Percentiles rank a stretch among this genome's conserved stretches.
Conservation (phyloP, 768 basidiomycete genomes). For the Mycena kentingensis region DNA sequence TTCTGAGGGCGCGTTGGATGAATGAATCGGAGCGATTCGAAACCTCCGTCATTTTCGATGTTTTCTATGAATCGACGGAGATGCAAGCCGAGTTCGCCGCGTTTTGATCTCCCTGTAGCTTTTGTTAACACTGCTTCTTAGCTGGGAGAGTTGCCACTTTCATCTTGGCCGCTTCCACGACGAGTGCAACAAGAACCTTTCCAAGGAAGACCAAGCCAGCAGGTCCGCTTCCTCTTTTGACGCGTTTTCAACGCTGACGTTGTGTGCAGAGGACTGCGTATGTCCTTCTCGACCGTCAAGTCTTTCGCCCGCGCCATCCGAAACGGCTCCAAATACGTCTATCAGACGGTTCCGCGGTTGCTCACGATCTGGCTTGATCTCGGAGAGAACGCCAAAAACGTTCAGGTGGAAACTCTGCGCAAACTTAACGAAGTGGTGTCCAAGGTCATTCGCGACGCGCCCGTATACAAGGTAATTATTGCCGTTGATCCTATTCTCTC, state of each 20-base stretch:
- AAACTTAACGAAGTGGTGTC: conserved; percentile 62
- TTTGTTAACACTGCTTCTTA: conserved; percentile 28
- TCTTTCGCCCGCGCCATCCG: conserved; percentile 71
- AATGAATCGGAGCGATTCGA: conserved; percentile 85
- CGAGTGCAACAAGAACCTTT: conserved; percentile 62
- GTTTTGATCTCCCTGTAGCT: not conserved
- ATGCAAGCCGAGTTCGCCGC: conserved; percentile 52
- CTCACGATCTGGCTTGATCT: conserved; percentile 94
- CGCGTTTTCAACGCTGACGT: not conserved
- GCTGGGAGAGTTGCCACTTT: conserved; percentile 86
- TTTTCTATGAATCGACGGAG: conserved; percentile 54
- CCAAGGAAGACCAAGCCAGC: conserved; percentile 41
- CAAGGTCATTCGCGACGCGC: conserved; percentile 58
- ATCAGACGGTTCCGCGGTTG: conserved; percentile 91
- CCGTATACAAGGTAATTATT: conserved; percentile 72
- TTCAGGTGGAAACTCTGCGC: conserved; percentile 42
- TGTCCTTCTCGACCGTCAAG: conserved; percentile 67
- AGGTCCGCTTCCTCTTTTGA: conserved; percentile 39
- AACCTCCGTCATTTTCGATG: conserved; percentile 56
- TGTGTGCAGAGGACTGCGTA: conserved; percentile 52
- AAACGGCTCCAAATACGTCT: conserved; percentile 91
- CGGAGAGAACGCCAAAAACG: conserved; percentile 56
- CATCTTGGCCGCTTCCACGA: conserved; percentile 91
- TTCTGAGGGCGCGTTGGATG: conserved; percentile 91
- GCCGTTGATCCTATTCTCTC: not conserved